A percentile compares a stretch with the other conserved stretches of the same genome.
These are phyloP conservation scores for Coemansia sp. DNA, from an alignment of 192 early-diverging fungal species.

Conservation along the genomic window DNA sequence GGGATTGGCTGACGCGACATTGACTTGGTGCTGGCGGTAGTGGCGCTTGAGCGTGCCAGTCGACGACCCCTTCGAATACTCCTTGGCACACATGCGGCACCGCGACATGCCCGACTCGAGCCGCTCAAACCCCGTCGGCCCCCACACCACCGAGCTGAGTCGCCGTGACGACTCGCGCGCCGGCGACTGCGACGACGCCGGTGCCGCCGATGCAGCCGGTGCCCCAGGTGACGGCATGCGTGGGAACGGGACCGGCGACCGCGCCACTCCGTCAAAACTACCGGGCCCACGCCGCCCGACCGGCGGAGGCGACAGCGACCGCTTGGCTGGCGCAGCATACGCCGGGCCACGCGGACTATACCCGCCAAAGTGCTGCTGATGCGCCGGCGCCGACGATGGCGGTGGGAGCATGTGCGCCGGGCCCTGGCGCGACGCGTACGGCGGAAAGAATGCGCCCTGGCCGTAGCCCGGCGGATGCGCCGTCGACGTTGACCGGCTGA, in stretches of 20 bases:
- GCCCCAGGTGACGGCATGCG: conserved; percentile 46
- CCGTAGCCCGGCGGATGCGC: conserved; percentile 1
- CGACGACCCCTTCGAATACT: conserved; percentile 53
- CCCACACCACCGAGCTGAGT: conserved; percentile 54
- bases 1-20: conserved; percentile 17
- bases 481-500: conserved; percentile 41
- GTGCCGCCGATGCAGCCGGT: background rate
- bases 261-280: conserved; percentile 26
- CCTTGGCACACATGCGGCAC: conserved; percentile 49
- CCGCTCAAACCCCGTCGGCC: conserved; percentile 49
- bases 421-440: conserved; percentile 9
- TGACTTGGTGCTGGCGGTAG: conserved; percentile 50
- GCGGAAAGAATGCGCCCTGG: conserved; percentile 16
- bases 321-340: conserved; percentile 9
- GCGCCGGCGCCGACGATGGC: conserved; percentile 1
- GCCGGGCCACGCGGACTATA: conserved; percentile 7
- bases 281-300: conserved; percentile 13
- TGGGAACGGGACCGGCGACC: conserved; percentile 47
- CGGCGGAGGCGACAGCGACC: conserved; percentile 32
- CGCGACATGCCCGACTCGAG: conserved; percentile 53
- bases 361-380: background rate
- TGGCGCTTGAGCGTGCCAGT: conserved; percentile 54
- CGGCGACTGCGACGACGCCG: conserved; percentile 39
- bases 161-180: conserved; percentile 51
- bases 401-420: conserved; percentile 20